Evolutionary conservation across 2,329 filamentous ascomycete genomes (phyloP), one percentile per base, ranked within the genome.

Genomic region (Diaporthe destruens): DNA sequence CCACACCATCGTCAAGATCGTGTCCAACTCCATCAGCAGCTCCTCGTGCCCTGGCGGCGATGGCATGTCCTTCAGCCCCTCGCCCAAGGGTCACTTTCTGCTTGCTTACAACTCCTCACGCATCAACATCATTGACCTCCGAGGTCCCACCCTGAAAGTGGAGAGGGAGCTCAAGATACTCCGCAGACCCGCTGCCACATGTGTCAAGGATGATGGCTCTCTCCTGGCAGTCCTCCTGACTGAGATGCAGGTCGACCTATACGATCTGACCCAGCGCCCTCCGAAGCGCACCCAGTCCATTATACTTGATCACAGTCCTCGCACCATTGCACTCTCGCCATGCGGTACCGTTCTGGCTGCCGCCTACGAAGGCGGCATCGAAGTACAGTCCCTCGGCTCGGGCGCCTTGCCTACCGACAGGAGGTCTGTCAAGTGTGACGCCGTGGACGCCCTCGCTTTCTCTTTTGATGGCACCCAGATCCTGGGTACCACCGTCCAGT

Each of bases 341-440:
- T 93, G 92, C 75, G 94, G 94, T 32, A 91, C 92, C 55, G 93
- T 98, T 18, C 83, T 98, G 57, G 95, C 95, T 32, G 92, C 94
- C 20, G 94, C 94, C 9, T 97, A 95, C 81, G 91, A 94, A 78
- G 93, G 93, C 71, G 94, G 93, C n/a, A 95, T 98, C 75, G 95
- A 98, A 80, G 93, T 98, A 0, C 91, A 93, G 36, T 93, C 94
- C 6, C 84, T 97, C 51, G 89, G 89, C 61, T 85, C 91, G 2
- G 88, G 86, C 69, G 90, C 89, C 34, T 78, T 92, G 36, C 81
- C 88, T 16, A 93, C 89, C 0, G 92, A 95, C 76, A 88, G 92
- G 77, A 87, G 94, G 76, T 89, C 93, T 14, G 93, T 96, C 72
- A 94, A 95, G 78, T 96, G 93, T 78, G 91, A 93, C 78, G 88